Evolutionary conservation across 2,329 filamentous ascomycete genomes (phyloP).

Genomic region (Diplocarpon rosae): DNA sequence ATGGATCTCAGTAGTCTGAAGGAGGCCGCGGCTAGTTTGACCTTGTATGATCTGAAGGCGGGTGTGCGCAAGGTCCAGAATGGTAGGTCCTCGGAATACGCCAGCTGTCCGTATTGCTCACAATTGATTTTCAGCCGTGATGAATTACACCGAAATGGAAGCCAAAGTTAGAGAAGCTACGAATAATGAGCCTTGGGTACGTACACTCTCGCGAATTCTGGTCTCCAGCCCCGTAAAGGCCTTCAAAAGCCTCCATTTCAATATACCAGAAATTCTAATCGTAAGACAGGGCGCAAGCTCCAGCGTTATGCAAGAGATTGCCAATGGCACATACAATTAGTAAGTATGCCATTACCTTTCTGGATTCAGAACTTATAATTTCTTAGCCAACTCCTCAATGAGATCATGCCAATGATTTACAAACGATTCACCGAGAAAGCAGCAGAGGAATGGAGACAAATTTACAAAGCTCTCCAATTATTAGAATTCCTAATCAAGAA

Average conservation of each 20-base stretch:
- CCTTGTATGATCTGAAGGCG: constrained; percentile 65
- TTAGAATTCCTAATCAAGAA: constrained; percentile 98
- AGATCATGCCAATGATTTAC: constrained; percentile 99
- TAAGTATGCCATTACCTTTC: constrained; percentile 37
- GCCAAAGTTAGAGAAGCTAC: constrained; percentile 86
- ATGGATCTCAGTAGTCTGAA: constrained; percentile 62
- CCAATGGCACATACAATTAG: constrained; percentile 97
- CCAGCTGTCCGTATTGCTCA: constrained; percentile 23
- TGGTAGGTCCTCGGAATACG: constrained; percentile 39
- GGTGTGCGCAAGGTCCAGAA: constrained; percentile 68
- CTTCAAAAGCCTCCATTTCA: neutral
- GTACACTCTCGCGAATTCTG: constrained; percentile 41
- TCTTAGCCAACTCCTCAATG: constrained; percentile 80
- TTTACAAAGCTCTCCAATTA: constrained; percentile 95
- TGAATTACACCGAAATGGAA: constrained; percentile 73
- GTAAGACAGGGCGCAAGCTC: constrained; percentile 15
- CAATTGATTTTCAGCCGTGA: constrained; percentile 44
- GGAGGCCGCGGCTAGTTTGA: constrained; percentile 61
- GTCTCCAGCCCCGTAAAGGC: too few relatives aligned
- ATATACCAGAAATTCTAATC: constrained; percentile 7
- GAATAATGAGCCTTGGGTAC: constrained; percentile 98
- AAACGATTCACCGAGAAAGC: constrained; percentile 97
- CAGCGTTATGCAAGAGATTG: constrained; percentile 82
- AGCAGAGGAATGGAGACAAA: constrained; percentile 97
- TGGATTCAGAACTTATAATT: constrained; percentile 11